These are phyloP conservation scores for Aureoboletus auriporus DNA, from an alignment of 768 basidiomycete genomes.

Conservation along the genomic window DNA sequence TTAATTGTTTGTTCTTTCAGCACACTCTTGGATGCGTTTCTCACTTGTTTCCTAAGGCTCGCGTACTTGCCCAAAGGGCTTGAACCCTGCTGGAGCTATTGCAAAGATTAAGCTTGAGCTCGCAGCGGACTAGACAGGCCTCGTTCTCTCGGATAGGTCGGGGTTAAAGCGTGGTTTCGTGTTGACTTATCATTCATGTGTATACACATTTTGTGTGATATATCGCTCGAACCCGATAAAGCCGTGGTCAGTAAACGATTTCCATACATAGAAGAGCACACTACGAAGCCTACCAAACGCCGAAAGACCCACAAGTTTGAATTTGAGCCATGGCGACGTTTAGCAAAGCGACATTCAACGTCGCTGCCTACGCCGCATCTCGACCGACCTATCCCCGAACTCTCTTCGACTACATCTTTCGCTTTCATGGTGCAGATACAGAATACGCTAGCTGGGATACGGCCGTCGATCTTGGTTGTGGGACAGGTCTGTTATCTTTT, in stretches of 20 bases:
- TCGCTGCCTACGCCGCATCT: conserved; percentile 59
- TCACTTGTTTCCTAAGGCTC: conserved; percentile 46
- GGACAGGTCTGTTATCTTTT: conserved; percentile 54
- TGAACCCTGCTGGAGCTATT: conserved; percentile 90
- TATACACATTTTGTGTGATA: not conserved
- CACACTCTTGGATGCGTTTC: not conserved
- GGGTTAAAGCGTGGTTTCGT: not conserved
- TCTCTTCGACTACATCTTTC: conserved; percentile 60
- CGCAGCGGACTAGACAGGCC: conserved; percentile 53
- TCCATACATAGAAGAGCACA: too few species aligned
- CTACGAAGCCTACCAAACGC: not conserved
- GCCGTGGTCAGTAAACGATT: too few species aligned
- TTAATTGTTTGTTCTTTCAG: conserved; percentile 67
- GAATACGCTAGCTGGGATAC: conserved; percentile 40
- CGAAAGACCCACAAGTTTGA: not conserved
- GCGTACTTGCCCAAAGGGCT: conserved; percentile 95
- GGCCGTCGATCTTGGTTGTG: conserved; percentile 79
- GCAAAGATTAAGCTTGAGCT: conserved; percentile 92
- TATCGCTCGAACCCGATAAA: too few species aligned
- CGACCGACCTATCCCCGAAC: conserved; percentile 70
- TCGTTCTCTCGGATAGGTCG: not conserved
- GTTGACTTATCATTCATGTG: not conserved
- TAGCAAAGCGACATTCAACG: conserved; percentile 65
- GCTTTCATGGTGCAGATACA: conserved; percentile 43
- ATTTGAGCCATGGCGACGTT: conserved; percentile 59